phyloP scores from a whole-genome alignment of 208 protist species.

The Leishmania amazonensis region DNA sequence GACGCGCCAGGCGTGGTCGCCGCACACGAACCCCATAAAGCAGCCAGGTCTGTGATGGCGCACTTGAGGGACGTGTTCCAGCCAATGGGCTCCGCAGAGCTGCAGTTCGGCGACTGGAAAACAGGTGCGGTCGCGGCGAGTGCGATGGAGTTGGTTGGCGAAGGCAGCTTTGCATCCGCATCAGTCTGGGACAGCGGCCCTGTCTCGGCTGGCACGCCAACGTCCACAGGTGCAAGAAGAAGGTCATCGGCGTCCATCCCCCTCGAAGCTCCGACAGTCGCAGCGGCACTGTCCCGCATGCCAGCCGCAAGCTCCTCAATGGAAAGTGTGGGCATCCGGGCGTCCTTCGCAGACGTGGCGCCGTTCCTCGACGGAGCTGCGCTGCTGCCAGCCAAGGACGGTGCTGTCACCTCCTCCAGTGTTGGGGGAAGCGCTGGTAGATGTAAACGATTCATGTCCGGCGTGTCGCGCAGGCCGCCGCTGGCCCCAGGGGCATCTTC shows the following conservation, averaged over 20 bases:
- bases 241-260: not conserved
- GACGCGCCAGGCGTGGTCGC: not conserved
- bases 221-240: not conserved
- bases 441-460: not conserved
- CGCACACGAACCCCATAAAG: not conserved
- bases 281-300: not conserved
- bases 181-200: not conserved
- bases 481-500: not conserved
- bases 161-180: not conserved
- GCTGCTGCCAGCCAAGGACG: not conserved
- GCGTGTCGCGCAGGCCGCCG: not conserved
- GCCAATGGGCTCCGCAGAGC: not conserved
- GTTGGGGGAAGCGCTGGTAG: not conserved
- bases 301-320: not conserved
- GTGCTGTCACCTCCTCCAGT: not conserved
- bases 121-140: not conserved
- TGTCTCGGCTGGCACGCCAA: not conserved
- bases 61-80: constrained; percentile 9
- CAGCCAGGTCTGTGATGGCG: not conserved
- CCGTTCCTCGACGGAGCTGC: not conserved
- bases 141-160: not conserved
- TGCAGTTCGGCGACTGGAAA: not conserved
- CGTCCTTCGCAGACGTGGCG: not conserved
- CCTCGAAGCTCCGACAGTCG: not conserved
- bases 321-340: not conserved